Evolutionary conservation across 352 stramenopile genomes (phyloP).

Genomic region (Phytophthora ohioensis): DNA sequence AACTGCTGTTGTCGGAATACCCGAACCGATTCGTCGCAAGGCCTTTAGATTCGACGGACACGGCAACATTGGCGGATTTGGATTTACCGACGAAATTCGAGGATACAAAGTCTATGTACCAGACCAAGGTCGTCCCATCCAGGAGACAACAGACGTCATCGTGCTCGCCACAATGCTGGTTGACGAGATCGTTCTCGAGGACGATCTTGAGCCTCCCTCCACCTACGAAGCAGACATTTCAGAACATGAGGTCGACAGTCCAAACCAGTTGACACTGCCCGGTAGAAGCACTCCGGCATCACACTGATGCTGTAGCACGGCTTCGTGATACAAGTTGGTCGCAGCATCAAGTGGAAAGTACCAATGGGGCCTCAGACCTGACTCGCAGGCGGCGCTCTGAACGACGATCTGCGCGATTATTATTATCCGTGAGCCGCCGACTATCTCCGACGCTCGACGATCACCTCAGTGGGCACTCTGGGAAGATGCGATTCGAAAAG

Average conservation of each 20-base stretch:
- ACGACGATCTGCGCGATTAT: neutral
- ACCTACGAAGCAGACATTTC: too few species aligned
- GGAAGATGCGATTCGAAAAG: neutral
- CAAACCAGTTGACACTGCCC: neutral
- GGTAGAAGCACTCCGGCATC: too few species aligned
- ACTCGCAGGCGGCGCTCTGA: neutral
- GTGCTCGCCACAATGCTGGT: slow-evolving; percentile 13
- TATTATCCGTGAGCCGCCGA: slow-evolving; percentile 9
- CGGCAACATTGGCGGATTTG: slow-evolving; percentile 5
- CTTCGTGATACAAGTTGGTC: slow-evolving; percentile 3
- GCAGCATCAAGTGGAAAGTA: neutral
- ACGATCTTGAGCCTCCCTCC: neutral
- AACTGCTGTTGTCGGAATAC: neutral
- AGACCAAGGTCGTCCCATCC: slow-evolving; percentile 5
- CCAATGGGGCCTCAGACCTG: neutral
- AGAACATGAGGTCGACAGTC: neutral
- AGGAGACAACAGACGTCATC: slow-evolving; percentile 6
- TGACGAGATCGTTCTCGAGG: neutral
- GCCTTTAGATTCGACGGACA: neutral
- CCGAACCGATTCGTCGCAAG: neutral
- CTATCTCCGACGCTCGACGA: neutral
- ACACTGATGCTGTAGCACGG: neutral
- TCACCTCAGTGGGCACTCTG: slow-evolving; percentile 4
- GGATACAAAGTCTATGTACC: slow-evolving; percentile 10
- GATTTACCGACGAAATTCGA: slow-evolving; percentile 10